Percentiles rank a stretch among this genome's conserved stretches.
These are phyloP conservation scores for Vanderwaltozyma yarrowii DNA, from an alignment of 805 yeast genomes.

Conservation along the genomic window DNA sequence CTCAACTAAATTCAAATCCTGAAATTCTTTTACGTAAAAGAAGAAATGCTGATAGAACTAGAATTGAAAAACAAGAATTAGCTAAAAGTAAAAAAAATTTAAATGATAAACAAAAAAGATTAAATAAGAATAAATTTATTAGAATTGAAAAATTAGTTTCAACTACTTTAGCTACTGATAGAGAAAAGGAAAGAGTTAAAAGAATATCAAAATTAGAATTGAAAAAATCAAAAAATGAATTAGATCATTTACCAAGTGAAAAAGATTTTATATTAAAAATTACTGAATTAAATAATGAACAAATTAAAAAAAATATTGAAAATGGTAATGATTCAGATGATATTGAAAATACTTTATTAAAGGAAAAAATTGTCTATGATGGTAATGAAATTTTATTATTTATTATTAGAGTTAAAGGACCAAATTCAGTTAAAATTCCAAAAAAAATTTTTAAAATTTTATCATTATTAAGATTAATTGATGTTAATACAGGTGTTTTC, in stretches of 20 bases:
- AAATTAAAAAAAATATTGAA: slow-evolving; percentile 8
- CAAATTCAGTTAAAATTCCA: slow-evolving; percentile 56
- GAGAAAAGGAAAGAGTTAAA: slow-evolving; percentile 59
- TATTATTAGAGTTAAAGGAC: slow-evolving; percentile 59
- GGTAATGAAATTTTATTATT: slow-evolving; percentile 46
- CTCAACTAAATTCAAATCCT: slow-evolving; percentile 44
- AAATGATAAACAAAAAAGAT: slow-evolving; percentile 34
- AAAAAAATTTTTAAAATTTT: slow-evolving; percentile 50
- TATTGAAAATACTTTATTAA: slow-evolving; percentile 22
- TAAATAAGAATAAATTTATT: slow-evolving; percentile 44
- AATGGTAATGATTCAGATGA: slow-evolving; percentile 16
- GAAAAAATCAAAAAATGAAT: slow-evolving; percentile 21
- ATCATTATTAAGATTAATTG: slow-evolving; percentile 47
- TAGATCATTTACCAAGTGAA: slow-evolving; percentile 22
- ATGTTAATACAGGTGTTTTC: slow-evolving; percentile 61
- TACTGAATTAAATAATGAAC: slow-evolving; percentile 11
- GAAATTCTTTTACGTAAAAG: slow-evolving; percentile 70
- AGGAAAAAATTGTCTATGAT: slow-evolving; percentile 29
- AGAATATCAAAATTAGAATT: slow-evolving; percentile 48
- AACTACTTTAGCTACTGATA: slow-evolving; percentile 49
- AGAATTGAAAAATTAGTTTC: slow-evolving; percentile 70
- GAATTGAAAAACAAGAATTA: slow-evolving; percentile 63
- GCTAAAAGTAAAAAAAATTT: slow-evolving; percentile 42
- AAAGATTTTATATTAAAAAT: slow-evolving; percentile 29
- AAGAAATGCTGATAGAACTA: slow-evolving; percentile 63